phyloP scores from a whole-genome alignment of 2,329 filamentous ascomycete genomes.

The Phaeosphaeriaceae sp. region DNA sequence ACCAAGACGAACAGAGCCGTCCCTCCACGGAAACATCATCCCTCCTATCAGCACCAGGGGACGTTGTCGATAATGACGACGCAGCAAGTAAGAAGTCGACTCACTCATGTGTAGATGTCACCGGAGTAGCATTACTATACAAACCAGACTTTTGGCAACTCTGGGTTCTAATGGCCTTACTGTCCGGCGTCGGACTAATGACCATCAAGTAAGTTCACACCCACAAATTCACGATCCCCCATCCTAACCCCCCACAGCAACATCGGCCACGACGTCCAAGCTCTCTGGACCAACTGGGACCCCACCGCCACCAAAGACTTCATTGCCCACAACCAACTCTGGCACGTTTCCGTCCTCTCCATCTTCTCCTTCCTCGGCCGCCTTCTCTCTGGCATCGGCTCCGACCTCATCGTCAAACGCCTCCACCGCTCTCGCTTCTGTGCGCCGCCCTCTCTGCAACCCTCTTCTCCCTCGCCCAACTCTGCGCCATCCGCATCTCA shows the following conservation, averaged over 20 bases:
- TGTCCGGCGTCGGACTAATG: conserved; percentile 95
- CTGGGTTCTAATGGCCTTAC: conserved; percentile 84
- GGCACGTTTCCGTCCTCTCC: conserved; percentile 95
- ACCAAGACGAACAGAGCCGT: conserved; percentile 44
- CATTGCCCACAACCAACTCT: conserved; percentile 80
- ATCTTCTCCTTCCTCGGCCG: conserved; percentile 84
- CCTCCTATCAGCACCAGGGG: conserved; percentile 72
- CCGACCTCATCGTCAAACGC: conserved; percentile 84
- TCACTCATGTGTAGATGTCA: conserved; percentile 86
- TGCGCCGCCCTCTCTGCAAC: conserved; percentile 79
- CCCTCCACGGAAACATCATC: conserved; percentile 78
- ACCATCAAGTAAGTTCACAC: conserved; percentile 84
- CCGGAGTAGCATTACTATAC: conserved; percentile 76
- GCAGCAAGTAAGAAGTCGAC: conserved; percentile 69
- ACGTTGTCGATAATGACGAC: conserved; percentile 55
- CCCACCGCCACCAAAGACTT: conserved; percentile 73
- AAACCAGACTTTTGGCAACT: conserved; percentile 88
- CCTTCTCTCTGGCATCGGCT: conserved; percentile 76
- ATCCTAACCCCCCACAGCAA: conserved; percentile 68
- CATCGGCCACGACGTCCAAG: conserved; percentile 88
- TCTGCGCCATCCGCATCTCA: conserved; percentile 74
- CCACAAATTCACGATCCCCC: neutral
- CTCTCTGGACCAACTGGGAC: conserved; percentile 88
- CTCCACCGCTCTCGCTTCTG: conserved; percentile 84
- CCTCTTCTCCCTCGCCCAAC: conserved; percentile 80